Evolutionary conservation across 192 early-diverging fungal species (phyloP), one percentile per base, ranked within the genome.

Genomic region (Rhizoclosmatium globosum): DNA sequence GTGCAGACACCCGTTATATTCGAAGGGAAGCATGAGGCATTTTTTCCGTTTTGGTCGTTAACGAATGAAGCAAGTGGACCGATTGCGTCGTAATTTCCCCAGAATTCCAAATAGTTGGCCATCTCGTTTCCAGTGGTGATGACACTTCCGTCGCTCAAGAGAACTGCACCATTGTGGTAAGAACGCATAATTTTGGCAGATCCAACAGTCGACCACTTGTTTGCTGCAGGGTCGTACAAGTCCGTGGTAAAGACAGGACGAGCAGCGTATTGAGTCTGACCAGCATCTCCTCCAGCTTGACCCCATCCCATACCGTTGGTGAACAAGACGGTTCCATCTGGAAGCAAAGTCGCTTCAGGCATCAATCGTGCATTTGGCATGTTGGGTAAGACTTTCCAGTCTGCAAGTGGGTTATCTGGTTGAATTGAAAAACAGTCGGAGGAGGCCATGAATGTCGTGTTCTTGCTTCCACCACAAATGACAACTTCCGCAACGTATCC

Each of bases 51-150:
- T 0, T 3, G 0, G 0, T 42, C 4, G 31, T 23, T 45, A 0
- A 43, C 56, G 31, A 62, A 62, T 19, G 50, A 0, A 48, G 68
- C 39, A 3, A 47, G 7, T 0, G 67, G 65, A 70, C 64, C 67
- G n/a, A 62, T 23, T 0, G 31, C 57, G 2, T 60, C 53, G 3
- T 13, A n/a, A n/a, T 19, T 62, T 15, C 70, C 70, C 70, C 74
- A 82, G 44, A 76, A 71, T 46, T 85, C 84, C 13, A 74, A 31
- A 47, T 78, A 84, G 71, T 85, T 85, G n/a, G 70, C 44, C 84
- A 83, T 83, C 57, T 85, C 84, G 23, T 39, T 64, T 43, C 84
- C 84, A 2, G 70, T 78, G 3, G 84, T 84, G 48, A 81, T 59
- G 2, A 85, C 79, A 57, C 68, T 74, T 17, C 74, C 84, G n/a